A percentile compares a stretch with the other conserved stretches of the same genome.
These are phyloP conservation scores for Trypanosoma cruzi DNA, from an alignment of 208 protist genomes.

Conservation along the genomic window DNA sequence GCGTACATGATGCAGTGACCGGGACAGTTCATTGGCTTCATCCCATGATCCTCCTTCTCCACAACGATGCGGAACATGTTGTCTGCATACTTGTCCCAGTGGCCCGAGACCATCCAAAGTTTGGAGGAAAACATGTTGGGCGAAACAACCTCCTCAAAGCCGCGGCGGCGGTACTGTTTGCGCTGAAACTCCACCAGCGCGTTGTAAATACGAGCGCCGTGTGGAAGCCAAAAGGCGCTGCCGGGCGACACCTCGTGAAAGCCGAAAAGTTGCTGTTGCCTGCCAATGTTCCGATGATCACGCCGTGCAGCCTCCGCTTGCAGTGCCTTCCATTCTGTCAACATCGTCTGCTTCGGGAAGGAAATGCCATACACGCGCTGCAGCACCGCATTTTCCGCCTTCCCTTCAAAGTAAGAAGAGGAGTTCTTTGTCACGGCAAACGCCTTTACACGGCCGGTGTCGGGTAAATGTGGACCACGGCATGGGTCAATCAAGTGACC, in stretches of 20 bases:
- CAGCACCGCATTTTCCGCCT: slow-evolving; percentile 95
- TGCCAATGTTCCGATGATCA: slow-evolving; percentile 97
- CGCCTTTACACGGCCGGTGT: slow-evolving; percentile 96
- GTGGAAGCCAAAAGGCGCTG: slow-evolving; percentile 98
- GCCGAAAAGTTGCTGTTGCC: slow-evolving; percentile 98
- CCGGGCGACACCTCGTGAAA: slow-evolving; percentile 98
- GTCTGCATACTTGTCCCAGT: slow-evolving; percentile 99
- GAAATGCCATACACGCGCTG: slow-evolving; percentile 99
- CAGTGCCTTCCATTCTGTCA: slow-evolving; percentile 95
- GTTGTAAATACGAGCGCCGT: slow-evolving; percentile 99
- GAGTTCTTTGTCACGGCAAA: slow-evolving; percentile 96
- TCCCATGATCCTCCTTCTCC: slow-evolving; percentile 82
- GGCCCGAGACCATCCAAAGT: slow-evolving; percentile 99
- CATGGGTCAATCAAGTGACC: slow-evolving; percentile 95
- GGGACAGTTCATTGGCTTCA: slow-evolving; percentile 99
- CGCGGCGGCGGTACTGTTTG: slow-evolving; percentile 92
- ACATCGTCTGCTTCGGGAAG: slow-evolving; percentile 96
- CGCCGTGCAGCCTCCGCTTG: slow-evolving; percentile 94
- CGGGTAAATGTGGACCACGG: slow-evolving; percentile 97
- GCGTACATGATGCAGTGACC: slow-evolving; percentile 99
- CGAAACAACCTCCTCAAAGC: slow-evolving; percentile 98
- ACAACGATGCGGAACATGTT: slow-evolving; percentile 99
- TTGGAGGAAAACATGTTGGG: slow-evolving; percentile 99
- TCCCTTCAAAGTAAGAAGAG: slow-evolving; percentile 92
- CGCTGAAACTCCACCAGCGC: slow-evolving; percentile 82